Conservation (phyloP, 257 asterid species). For the Galeopsis tetrahit region DNA sequence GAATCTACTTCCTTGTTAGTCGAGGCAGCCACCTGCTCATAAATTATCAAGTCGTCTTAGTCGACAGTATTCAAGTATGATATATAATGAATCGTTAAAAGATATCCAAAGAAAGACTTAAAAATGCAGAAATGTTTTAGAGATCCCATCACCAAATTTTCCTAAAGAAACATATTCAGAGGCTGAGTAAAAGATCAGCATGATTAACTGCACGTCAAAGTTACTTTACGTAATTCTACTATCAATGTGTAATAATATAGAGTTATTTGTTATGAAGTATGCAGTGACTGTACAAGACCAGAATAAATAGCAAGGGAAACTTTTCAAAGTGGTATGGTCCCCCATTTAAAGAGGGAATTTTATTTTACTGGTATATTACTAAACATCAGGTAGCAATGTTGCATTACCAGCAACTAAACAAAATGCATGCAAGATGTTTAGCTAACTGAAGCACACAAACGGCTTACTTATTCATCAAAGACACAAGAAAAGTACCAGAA, state of each 20-base stretch:
- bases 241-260: background rate
- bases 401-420: constrained; percentile 3
- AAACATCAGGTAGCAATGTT: constrained; percentile 2
- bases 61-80: constrained; percentile 16
- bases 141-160: constrained; percentile 4
- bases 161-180: background rate
- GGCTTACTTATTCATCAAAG: constrained; percentile 7
- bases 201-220: background rate
- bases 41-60: constrained; percentile 14
- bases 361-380: background rate
- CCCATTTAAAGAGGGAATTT: background rate
- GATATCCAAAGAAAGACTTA: background rate
- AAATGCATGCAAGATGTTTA: constrained; percentile 7
- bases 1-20: constrained; percentile 88
- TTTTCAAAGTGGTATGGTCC: background rate
- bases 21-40: constrained; percentile 73
- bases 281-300: background rate
- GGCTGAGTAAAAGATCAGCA: constrained; percentile 13
- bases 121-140: background rate
- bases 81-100: background rate
- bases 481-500: background rate
- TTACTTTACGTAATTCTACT: background rate
- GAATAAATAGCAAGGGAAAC: background rate
- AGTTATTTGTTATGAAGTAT: background rate
- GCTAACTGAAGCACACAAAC: background rate